Evolutionary conservation across 1,139 yeast genomes (phyloP), one percentile per base, ranked within the genome.

Genomic region (Diutina neorugosa): DNA sequence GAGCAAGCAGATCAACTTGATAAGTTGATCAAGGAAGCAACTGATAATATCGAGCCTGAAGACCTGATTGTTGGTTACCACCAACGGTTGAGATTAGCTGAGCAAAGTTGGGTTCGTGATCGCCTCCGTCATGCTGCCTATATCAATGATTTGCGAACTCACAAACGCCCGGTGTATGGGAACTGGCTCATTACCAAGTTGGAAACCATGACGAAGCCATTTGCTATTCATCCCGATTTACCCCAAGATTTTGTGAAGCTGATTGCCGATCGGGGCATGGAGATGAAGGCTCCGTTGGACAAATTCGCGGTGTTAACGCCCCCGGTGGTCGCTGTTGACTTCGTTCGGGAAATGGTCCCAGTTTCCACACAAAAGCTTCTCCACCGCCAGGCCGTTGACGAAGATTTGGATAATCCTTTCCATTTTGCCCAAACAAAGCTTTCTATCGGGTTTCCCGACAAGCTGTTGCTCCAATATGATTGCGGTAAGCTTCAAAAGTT

Each of bases 391-490:
- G 73, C 70, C 14, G 65, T 66, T 3, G 59, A 58, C 48, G 62
- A 76, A 19, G 68, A 65, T 8, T 82, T 86, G 55, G 63, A 63
- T 1, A 74, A 74, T 52, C 90, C 96, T 14, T 84, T 89, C 69
- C 96, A 90, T 62, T 82, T 82, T 57, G 71, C 94, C 0, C 97
- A 93, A 65, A 86, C 89, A 19, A 87, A 90, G 62, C 71, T 90
- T 52, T 85, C 97, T 0, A 89, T 94, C 61, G 97, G 96, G 16
- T 94, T 94, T 65, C 99, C 99, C 0, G 98, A 94, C 64, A 93
- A 91, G 64, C 83, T 94, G 14, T 71, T 94, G 56, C 69, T 94
- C 55, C 96, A 94, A 64, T 94, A 86, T 65, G 99, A 94, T 67
- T 94, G 98, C 72, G 99, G 99, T 55, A 94, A 94, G 65, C 73